phyloP scores from a whole-genome alignment of 169 alveolate species.

The Plasmodium cynomolgi region DNA sequence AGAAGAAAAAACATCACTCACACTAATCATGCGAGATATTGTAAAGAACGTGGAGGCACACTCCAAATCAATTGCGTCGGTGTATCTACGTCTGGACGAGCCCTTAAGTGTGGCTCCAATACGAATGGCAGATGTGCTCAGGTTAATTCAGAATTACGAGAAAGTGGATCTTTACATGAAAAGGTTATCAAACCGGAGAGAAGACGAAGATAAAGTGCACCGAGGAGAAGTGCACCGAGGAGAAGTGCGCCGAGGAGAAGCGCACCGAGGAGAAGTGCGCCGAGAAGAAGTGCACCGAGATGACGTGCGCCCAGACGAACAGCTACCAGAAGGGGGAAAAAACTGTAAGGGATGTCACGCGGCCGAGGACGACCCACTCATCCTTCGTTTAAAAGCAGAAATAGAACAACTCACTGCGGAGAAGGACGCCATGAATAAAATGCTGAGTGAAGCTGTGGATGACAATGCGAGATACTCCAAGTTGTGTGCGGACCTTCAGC shows the following conservation, averaged over 20 bases:
- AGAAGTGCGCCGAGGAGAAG: no score
- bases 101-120: not conserved
- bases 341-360: not conserved
- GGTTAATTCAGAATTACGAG: slow-evolving; percentile 16
- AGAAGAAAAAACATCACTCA: not conserved
- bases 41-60: not conserved
- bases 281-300: no score
- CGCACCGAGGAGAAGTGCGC: no score
- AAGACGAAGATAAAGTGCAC: not conserved
- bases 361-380: not conserved
- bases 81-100: slow-evolving; percentile 13
- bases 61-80: not conserved
- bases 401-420: not conserved
- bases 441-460: not conserved
- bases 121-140: slow-evolving; percentile 5
- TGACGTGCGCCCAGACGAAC: no score
- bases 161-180: slow-evolving; percentile 12
- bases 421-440: not conserved
- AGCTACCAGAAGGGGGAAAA: not conserved
- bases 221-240: no score
- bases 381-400: not conserved
- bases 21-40: not conserved
- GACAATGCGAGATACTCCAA: not conserved
- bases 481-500: not conserved
- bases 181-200: not conserved